Evolutionary conservation across 2,329 filamentous ascomycete species (phyloP).

Genomic region (Neopestalotiopsis rosae): DNA sequence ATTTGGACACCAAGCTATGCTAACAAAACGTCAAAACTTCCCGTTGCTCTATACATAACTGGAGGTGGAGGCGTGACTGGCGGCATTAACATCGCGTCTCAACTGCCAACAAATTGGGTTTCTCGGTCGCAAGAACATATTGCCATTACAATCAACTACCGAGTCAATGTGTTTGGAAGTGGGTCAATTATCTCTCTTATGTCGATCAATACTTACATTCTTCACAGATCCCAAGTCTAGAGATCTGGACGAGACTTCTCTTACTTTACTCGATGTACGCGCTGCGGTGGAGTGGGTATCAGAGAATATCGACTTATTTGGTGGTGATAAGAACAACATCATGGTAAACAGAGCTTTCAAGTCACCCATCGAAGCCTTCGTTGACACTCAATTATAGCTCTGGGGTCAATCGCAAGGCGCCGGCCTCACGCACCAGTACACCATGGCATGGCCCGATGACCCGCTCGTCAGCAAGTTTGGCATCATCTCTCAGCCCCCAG

Average conservation of each 20-base stretch:
- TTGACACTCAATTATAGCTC: not conserved
- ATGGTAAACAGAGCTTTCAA: not conserved
- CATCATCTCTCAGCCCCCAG: slow-evolving; percentile 4
- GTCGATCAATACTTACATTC: not conserved
- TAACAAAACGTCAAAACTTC: slow-evolving; percentile 20
- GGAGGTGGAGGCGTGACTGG: slow-evolving; percentile 3
- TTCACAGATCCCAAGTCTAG: slow-evolving; percentile 6
- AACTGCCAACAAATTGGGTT: slow-evolving; percentile 6
- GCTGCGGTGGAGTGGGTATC: slow-evolving; percentile 14
- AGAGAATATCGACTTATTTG: slow-evolving; percentile 6
- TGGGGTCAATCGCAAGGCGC: slow-evolving; percentile 15
- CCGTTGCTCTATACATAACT: not conserved
- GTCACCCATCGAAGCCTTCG: no score
- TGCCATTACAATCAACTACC: slow-evolving; percentile 9
- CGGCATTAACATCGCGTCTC: slow-evolving; percentile 7
- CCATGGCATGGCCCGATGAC: slow-evolving; percentile 10
- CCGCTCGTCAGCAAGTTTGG: slow-evolving; percentile 8
- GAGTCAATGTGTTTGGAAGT: slow-evolving; percentile 7
- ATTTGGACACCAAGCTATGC: slow-evolving; percentile 42
- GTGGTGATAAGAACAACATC: slow-evolving; percentile 10
- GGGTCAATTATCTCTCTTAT: not conserved
- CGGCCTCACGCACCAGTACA: not conserved
- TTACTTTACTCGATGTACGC: slow-evolving; percentile 4
- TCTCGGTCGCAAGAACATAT: slow-evolving; percentile 12
- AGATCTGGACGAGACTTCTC: slow-evolving; percentile 11